Evolutionary conservation across 106 monocot genomes (phyloP).

Genomic region (Cymbidium sinense): DNA sequence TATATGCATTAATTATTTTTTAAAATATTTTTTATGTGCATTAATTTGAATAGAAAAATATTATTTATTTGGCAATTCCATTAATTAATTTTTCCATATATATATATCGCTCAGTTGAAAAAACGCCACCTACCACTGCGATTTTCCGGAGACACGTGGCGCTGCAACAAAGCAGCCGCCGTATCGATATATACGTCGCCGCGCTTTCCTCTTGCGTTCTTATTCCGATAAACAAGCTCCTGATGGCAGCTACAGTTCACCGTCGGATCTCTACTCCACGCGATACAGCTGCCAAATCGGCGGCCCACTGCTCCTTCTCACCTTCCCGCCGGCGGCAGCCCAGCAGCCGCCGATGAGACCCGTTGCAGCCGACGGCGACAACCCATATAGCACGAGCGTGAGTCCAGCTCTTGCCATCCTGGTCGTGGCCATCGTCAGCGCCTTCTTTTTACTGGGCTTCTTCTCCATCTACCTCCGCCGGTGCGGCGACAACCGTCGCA

Average conservation of each 20-base stretch:
- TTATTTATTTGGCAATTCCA: too few species aligned
- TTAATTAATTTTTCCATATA: too few species aligned
- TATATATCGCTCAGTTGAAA: too few species aligned
- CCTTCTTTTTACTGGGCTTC: constrained; percentile 21
- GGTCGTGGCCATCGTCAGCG: constrained; percentile 15
- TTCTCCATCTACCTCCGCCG: constrained; percentile 24
- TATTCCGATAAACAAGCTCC: neutral
- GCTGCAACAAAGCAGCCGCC: neutral
- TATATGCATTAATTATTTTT: too few species aligned
- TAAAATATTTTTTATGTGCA: too few species aligned
- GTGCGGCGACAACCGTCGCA: constrained; percentile 7
- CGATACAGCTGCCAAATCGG: neutral
- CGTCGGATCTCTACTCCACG: neutral
- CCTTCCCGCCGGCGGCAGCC: neutral
- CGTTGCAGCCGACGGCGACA: neutral
- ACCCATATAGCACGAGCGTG: constrained; percentile 5
- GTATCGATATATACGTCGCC: neutral
- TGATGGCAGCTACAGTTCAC: neutral
- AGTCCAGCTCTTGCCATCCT: constrained; percentile 18
- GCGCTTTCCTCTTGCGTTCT: neutral
- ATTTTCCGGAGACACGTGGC: neutral
- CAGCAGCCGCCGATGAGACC: neutral
- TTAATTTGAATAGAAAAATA: too few species aligned
- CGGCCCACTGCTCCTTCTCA: neutral
- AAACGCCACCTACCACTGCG: too few species aligned